Percentiles rank a stretch among this genome's conserved stretches.
Conservation (phyloP, 352 stramenopile genomes). For the Peronospora belbahrii region DNA sequence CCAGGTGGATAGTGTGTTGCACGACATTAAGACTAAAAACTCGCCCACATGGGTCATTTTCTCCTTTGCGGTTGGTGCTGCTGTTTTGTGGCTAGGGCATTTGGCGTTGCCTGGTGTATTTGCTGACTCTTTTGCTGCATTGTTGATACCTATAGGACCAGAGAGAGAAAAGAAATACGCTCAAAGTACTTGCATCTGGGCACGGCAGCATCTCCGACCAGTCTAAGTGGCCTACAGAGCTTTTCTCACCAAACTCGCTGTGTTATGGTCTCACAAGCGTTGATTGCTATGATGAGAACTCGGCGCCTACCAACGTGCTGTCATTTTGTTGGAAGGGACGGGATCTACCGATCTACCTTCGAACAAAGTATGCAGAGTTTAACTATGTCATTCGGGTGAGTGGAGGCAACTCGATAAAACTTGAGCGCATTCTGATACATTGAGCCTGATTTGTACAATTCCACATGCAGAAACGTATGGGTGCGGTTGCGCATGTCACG, state of each 20-base stretch:
- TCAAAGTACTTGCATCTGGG: conserved; percentile 64
- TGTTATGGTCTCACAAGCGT: conserved; percentile 78
- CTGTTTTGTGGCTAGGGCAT: neutral
- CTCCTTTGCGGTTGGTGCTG: conserved; percentile 52
- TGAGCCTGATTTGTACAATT: conserved; percentile 3
- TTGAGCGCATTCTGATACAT: neutral
- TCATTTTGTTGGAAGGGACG: conserved; percentile 87
- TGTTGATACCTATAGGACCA: conserved; percentile 41
- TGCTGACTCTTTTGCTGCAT: neutral
- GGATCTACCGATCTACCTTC: conserved; percentile 77
- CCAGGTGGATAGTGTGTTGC: conserved; percentile 64
- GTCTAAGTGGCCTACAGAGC: conserved; percentile 61
- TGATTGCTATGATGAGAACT: conserved; percentile 57
- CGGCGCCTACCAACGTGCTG: conserved; percentile 57
- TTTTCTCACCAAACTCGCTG: conserved; percentile 70
- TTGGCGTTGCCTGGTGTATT: neutral
- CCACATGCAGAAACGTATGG: conserved; percentile 64
- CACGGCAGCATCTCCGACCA: conserved; percentile 60
- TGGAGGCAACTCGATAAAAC: neutral
- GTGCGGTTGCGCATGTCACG: conserved; percentile 63
- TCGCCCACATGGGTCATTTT: conserved; percentile 69
- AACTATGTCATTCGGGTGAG: conserved; percentile 81
- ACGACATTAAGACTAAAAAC: conserved; percentile 55
- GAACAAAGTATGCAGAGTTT: conserved; percentile 85
- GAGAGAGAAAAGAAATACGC: conserved; percentile 70